Percentiles rank a stretch among this genome's conserved stretches.
phyloP scores from a whole-genome alignment of 805 yeast species.

The Candida quercuum region DNA sequence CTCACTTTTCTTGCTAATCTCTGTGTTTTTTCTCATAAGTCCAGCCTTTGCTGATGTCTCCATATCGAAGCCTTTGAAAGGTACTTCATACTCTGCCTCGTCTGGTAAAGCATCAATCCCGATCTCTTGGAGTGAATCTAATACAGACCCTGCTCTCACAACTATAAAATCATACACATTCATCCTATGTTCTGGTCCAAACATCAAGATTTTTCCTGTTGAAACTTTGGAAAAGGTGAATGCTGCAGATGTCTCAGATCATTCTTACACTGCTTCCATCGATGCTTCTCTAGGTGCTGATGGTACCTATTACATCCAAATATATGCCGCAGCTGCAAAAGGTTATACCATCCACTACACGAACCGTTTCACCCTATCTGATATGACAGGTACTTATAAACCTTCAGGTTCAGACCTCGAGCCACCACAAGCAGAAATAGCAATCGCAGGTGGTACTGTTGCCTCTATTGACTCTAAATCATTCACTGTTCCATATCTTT shows the following conservation, averaged over 20 bases:
- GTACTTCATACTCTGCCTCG: constrained; percentile 15
- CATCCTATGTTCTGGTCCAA: constrained; percentile 64
- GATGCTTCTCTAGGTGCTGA: constrained; percentile 41
- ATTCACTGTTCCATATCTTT: constrained; percentile 64
- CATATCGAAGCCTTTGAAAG: constrained; percentile 19
- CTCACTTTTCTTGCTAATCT: too few species aligned
- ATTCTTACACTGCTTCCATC: constrained; percentile 35
- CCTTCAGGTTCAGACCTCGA: constrained; percentile 41
- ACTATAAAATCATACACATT: constrained; percentile 44
- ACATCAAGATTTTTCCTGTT: constrained; percentile 39
- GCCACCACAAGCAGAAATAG: constrained; percentile 37
- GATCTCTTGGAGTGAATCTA: constrained; percentile 54
- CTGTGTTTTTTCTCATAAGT: not conserved
- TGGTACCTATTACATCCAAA: constrained; percentile 74
- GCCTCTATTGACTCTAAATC: constrained; percentile 43
- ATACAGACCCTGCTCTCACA: constrained; percentile 38
- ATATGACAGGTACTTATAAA: constrained; percentile 61
- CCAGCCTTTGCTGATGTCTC: constrained; percentile 21
- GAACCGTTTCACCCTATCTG: constrained; percentile 56
- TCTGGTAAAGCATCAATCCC: constrained; percentile 25
- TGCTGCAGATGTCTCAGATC: constrained; percentile 26
- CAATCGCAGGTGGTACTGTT: constrained; percentile 29
- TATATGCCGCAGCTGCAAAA: constrained; percentile 38
- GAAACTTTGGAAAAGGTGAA: constrained; percentile 26
- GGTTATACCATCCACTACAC: constrained; percentile 63